Percentiles rank a stretch among this genome's conserved stretches.
Evolutionary conservation across 2,329 filamentous ascomycete genomes (phyloP).

Genomic region (Exophiala xenobiotica): DNA sequence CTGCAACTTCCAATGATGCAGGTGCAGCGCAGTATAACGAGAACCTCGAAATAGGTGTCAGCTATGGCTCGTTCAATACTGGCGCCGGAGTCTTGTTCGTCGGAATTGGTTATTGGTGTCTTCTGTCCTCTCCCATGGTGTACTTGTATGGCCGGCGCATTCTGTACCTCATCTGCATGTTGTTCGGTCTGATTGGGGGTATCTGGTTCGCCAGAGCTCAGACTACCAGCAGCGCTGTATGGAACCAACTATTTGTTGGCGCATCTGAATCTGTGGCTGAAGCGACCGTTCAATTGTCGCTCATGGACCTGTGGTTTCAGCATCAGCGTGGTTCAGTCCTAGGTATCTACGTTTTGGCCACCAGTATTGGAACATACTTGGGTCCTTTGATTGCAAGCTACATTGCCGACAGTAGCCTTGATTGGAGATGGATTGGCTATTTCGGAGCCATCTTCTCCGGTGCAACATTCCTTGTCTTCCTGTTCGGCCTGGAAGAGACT

Average conservation of each 20-base stretch:
- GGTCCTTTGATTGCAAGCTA: slow-evolving; percentile 56
- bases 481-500: slow-evolving; percentile 56
- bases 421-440: slow-evolving; percentile 59
- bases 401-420: slow-evolving; percentile 47
- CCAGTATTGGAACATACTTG: slow-evolving; percentile 57
- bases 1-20: slow-evolving; percentile 57
- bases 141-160: slow-evolving; percentile 57
- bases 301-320: slow-evolving; percentile 59
- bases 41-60: slow-evolving; percentile 52
- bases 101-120: slow-evolving; percentile 56
- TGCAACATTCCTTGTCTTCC: slow-evolving; percentile 48
- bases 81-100: slow-evolving; percentile 58
- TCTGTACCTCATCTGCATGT: slow-evolving; percentile 55
- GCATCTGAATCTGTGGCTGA: slow-evolving; percentile 58
- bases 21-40: slow-evolving; percentile 54
- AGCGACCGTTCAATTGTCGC: slow-evolving; percentile 57
- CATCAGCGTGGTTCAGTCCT: slow-evolving; percentile 56
- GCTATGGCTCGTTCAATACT: slow-evolving; percentile 55
- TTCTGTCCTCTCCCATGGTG: slow-evolving; percentile 54
- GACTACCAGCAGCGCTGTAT: slow-evolving; percentile 49
- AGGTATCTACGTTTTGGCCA: slow-evolving; percentile 57
- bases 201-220: slow-evolving; percentile 54
- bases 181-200: slow-evolving; percentile 51
- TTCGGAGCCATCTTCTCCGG: slow-evolving; percentile 52
- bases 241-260: slow-evolving; percentile 58